Conservation (phyloP, 2,329 filamentous ascomycete species). For the Aspergillus fructus region DNA sequence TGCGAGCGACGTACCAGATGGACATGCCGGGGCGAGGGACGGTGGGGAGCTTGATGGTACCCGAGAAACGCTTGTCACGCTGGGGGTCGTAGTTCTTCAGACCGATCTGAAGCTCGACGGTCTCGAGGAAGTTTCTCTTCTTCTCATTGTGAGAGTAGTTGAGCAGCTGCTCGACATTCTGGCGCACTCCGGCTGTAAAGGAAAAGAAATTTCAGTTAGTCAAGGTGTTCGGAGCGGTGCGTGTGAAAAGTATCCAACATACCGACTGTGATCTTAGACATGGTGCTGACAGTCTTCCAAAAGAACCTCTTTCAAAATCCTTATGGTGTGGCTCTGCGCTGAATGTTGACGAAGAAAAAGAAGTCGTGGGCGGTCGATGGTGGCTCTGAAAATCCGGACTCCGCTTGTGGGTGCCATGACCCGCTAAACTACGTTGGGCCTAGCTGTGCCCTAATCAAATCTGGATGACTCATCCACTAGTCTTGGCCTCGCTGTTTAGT, state of each 20-base stretch:
- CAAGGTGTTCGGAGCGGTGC: not conserved
- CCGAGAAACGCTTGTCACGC: conserved; percentile 99
- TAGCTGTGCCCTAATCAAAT: conserved; percentile 25
- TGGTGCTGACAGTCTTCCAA: conserved; percentile 76
- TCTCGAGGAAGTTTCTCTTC: conserved; percentile 98
- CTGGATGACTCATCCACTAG: not conserved
- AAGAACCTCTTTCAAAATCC: conserved; percentile 61
- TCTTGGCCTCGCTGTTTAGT: not conserved
- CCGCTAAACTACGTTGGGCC: conserved; percentile 24
- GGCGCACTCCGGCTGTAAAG: conserved; percentile 78
- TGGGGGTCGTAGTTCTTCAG: conserved; percentile 99
- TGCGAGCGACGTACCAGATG: conserved; percentile 63
- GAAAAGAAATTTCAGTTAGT: conserved; percentile 7
- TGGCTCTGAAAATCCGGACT: conserved; percentile 33
- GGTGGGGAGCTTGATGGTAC: conserved; percentile 92
- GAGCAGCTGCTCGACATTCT: conserved; percentile 89
- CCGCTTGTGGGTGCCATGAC: conserved; percentile 39
- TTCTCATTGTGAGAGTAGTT: conserved; percentile 94
- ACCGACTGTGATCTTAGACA: conserved; percentile 61
- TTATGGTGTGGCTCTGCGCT: conserved; percentile 70
- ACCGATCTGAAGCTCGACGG: conserved; percentile 79
- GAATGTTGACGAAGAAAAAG: conserved; percentile 34
- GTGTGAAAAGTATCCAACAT: conserved; percentile 25
- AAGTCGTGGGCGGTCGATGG: conserved; percentile 12
- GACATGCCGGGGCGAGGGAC: conserved; percentile 88